These are phyloP conservation scores for Plenodomus tracheiphilus DNA, from an alignment of 2,329 filamentous ascomycete genomes.

Conservation along the genomic window DNA sequence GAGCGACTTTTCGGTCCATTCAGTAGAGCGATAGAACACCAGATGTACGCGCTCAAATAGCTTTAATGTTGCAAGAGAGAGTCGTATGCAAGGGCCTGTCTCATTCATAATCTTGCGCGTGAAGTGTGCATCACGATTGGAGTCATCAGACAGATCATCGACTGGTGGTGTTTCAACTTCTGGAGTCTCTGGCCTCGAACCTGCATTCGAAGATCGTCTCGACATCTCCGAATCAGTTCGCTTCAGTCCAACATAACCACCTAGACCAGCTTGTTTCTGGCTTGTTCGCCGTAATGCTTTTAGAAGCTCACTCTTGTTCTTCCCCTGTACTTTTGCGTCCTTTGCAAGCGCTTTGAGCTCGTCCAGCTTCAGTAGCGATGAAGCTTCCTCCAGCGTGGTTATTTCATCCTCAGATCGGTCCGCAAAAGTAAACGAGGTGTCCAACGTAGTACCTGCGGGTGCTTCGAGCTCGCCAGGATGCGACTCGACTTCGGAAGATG, in stretches of 20 bases:
- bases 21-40: conserved; percentile 92
- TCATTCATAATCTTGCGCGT: conserved; percentile 74
- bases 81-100: conserved; percentile 80
- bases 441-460: conserved; percentile 55
- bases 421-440: conserved; percentile 72
- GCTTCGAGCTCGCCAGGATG: conserved; percentile 55
- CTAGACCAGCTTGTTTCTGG: conserved; percentile 74
- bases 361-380: conserved; percentile 78
- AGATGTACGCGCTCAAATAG: conserved; percentile 94
- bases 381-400: conserved; percentile 78
- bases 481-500: conserved; percentile 39
- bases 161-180: conserved; percentile 40
- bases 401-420: conserved; percentile 76
- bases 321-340: conserved; percentile 83
- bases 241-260: conserved; percentile 64
- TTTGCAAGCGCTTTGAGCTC: conserved; percentile 85
- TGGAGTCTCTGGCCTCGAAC: conserved; percentile 28
- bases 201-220: conserved; percentile 50
- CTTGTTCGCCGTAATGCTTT: conserved; percentile 74
- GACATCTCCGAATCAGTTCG: conserved; percentile 65
- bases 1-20: conserved; percentile 96
- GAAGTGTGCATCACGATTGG: conserved; percentile 74
- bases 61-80: conserved; percentile 72
- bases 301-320: conserved; percentile 81
- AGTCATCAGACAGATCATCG: conserved; percentile 45